Evolutionary conservation across 208 protist species (phyloP).

Genomic region (Plasmodiophora brassicae): DNA sequence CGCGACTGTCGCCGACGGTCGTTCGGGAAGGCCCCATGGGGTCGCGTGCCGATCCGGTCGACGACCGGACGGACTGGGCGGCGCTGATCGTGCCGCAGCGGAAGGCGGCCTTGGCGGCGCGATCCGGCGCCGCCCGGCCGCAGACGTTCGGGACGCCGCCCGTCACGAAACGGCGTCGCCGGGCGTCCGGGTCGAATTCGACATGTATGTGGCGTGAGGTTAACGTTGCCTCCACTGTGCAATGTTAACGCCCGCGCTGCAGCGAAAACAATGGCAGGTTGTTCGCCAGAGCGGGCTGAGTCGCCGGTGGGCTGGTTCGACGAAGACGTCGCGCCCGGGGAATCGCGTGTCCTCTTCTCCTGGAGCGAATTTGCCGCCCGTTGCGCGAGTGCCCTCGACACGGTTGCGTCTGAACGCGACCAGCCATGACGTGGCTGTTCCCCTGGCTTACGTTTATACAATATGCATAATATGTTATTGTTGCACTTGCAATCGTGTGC

Average conservation of each 20-base stretch:
- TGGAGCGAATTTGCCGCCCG: background rate
- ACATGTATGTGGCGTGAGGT: background rate
- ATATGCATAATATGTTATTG: background rate
- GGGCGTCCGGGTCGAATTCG: background rate
- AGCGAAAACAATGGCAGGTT: background rate
- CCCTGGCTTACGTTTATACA: background rate
- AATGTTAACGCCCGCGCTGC: background rate
- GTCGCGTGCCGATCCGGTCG: no score
- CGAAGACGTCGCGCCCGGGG: no score
- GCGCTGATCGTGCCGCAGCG: background rate
- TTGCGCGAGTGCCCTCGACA: background rate
- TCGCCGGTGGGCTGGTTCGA: background rate
- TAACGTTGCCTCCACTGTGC: background rate
- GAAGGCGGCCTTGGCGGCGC: background rate
- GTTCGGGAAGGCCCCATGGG: no score
- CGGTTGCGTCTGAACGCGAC: background rate
- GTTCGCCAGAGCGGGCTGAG: background rate
- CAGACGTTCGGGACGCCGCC: background rate
- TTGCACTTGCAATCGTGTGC: background rate
- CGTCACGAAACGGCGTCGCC: background rate
- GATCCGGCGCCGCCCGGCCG: background rate
- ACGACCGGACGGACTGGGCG: constrained; percentile 1
- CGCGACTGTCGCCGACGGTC: no score
- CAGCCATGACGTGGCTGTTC: background rate
- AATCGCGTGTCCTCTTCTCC: background rate